Conservation (phyloP, 1,284 basidiomycete species). For the Coriolopsis trogii region DNA sequence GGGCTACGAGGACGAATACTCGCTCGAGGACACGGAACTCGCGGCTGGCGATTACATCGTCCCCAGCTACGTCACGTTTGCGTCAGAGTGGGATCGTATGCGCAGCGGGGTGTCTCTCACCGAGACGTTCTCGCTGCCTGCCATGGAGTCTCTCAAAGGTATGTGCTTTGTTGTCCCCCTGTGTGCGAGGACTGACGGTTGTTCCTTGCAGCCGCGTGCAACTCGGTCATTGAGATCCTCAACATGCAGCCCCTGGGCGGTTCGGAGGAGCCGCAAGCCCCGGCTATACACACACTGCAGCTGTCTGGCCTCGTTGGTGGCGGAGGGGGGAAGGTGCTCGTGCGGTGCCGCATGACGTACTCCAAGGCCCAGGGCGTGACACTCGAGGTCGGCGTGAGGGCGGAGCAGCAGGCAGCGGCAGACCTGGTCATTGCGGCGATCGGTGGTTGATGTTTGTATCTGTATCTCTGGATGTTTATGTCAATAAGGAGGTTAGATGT, state of each 20-base stretch:
- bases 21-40: conserved; percentile 94
- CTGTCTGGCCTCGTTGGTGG: conserved; percentile 88
- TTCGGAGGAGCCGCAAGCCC: conserved; percentile 78
- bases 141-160: conserved; percentile 95
- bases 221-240: conserved; percentile 91
- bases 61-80: conserved; percentile 90
- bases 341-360: conserved; percentile 95
- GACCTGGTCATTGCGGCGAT: conserved; percentile 91
- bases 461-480: not conserved
- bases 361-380: conserved; percentile 92
- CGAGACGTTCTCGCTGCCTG: conserved; percentile 93
- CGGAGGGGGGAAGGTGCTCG: conserved; percentile 92
- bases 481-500: not conserved
- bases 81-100: conserved; percentile 94
- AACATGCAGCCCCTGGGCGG: conserved; percentile 97
- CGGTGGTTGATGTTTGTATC: conserved; percentile 47
- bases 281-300: conserved; percentile 93
- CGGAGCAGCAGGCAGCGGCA: conserved; percentile 87
- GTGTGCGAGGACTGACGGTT: not conserved
- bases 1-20: conserved; percentile 99
- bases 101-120: conserved; percentile 75
- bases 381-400: conserved; percentile 91
- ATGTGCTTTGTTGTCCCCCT: conserved; percentile 25
- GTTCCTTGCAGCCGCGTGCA: conserved; percentile 76
- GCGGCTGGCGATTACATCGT: conserved; percentile 94